phyloP scores from a whole-genome alignment of 2,329 filamentous ascomycete genomes.

The Phaeophleospora eucalypticola region DNA sequence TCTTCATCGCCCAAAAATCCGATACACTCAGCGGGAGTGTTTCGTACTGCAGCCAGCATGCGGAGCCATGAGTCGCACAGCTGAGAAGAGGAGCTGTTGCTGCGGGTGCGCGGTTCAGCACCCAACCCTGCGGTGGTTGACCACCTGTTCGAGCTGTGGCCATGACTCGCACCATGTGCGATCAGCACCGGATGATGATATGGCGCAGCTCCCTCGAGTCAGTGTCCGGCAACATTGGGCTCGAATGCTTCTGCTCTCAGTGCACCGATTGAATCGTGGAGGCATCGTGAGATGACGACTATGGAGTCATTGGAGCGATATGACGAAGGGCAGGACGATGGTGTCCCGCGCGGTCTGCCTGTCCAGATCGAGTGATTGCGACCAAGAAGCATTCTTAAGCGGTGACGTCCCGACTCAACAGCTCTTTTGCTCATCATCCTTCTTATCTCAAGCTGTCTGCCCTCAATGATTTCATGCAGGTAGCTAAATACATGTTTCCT shows the following conservation, averaged over 20 bases:
- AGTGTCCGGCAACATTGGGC: slow-evolving; percentile 7
- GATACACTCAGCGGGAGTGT: slow-evolving; percentile 4
- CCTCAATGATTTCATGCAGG: background rate
- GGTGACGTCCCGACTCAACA: slow-evolving; percentile 1
- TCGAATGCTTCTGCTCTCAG: background rate
- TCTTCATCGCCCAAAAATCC: background rate
- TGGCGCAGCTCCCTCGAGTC: slow-evolving; percentile 7
- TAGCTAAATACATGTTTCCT: slow-evolving; percentile 7
- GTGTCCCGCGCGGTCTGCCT: background rate
- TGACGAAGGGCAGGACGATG: slow-evolving; percentile 8
- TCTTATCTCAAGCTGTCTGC: slow-evolving; percentile 1
- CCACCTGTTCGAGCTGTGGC: slow-evolving; percentile 1
- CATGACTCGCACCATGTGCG: slow-evolving; percentile 6
- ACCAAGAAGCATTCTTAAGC: background rate
- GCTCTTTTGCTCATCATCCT: background rate
- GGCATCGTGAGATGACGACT: background rate
- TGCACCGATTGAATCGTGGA: slow-evolving; percentile 6
- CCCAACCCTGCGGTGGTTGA: slow-evolving; percentile 2
- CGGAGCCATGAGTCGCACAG: slow-evolving; percentile 7
- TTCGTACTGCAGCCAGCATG: slow-evolving; percentile 2
- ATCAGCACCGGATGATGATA: slow-evolving; percentile 8
- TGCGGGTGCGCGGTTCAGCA: background rate
- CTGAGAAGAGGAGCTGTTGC: background rate
- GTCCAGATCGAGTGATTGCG: slow-evolving; percentile 5
- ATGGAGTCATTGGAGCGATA: slow-evolving; percentile 3